phyloP scores from a whole-genome alignment of 805 yeast species.

The Saturnispora galanensis region DNA sequence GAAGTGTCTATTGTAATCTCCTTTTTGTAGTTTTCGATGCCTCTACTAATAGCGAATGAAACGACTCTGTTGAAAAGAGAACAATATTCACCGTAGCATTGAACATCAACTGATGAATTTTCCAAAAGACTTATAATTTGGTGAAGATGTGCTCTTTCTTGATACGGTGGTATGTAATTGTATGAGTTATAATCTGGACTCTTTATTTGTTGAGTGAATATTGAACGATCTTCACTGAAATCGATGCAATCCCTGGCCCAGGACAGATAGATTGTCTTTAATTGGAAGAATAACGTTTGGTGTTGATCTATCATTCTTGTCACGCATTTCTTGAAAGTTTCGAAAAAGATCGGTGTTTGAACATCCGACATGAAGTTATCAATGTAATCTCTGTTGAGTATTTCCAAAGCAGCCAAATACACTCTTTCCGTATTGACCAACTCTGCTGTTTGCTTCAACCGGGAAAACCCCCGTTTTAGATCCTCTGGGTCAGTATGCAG shows the following conservation, averaged over 20 bases:
- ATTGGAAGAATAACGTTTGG: conserved; percentile 19
- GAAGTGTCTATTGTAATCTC: conserved; percentile 16
- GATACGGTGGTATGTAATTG: conserved; percentile 12
- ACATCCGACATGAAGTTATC: conserved; percentile 28
- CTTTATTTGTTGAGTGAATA: too few species aligned
- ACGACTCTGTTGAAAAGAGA: conserved; percentile 18
- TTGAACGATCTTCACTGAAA: neutral
- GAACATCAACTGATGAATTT: conserved; percentile 17
- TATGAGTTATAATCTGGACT: conserved; percentile 5
- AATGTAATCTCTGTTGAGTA: conserved; percentile 35
- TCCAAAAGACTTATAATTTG: conserved; percentile 15
- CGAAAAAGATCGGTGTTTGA: conserved; percentile 29
- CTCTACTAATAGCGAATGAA: conserved; percentile 15
- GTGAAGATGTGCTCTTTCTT: conserved; percentile 16
- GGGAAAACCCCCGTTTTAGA: conserved; percentile 16
- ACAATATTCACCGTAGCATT: conserved; percentile 21
- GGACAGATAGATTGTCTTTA: conserved; percentile 18
- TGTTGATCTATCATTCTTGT: conserved; percentile 27
- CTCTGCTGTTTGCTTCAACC: conserved; percentile 32
- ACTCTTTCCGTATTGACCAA: conserved; percentile 38
- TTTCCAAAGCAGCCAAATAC: conserved; percentile 35
- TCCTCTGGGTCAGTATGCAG: neutral
- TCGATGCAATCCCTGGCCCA: conserved; percentile 15
- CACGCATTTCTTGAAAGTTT: conserved; percentile 22
- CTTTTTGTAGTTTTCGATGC: conserved; percentile 18